Conservation (phyloP, 2,329 filamentous ascomycete species). For the Pseudogymnoascus sp. region DNA sequence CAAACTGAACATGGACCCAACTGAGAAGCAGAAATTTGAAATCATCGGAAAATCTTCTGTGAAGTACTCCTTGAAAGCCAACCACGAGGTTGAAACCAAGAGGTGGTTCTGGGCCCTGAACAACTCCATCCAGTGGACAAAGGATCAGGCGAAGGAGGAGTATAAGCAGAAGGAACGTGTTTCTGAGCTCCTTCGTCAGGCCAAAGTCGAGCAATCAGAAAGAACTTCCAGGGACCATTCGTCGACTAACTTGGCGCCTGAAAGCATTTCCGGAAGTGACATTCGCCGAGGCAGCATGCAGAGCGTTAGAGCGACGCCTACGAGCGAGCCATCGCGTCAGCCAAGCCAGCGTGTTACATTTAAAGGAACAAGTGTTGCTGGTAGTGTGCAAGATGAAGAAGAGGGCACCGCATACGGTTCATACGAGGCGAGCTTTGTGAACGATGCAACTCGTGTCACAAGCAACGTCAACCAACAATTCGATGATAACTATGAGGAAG, state of each 20-base stretch:
- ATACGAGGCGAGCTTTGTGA: conserved; percentile 46
- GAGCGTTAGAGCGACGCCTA: conserved; percentile 20
- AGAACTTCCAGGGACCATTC: conserved; percentile 38
- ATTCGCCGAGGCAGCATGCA: conserved; percentile 40
- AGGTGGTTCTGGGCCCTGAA: conserved; percentile 99
- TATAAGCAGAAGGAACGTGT: conserved; percentile 66
- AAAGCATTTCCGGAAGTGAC: conserved; percentile 20
- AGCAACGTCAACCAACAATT: conserved; percentile 29
- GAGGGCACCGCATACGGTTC: conserved; percentile 42
- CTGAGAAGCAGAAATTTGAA: conserved; percentile 96
- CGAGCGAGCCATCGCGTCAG: conserved; percentile 20
- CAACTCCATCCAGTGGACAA: conserved; percentile 97
- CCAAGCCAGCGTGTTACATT: conserved; percentile 24
- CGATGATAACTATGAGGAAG: conserved; percentile 58
- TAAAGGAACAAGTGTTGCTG: conserved; percentile 24
- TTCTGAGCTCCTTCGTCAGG: conserved; percentile 67
- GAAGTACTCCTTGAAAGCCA: conserved; percentile 95
- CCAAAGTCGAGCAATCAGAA: conserved; percentile 64
- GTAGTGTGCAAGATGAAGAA: conserved; percentile 41
- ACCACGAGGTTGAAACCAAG: conserved; percentile 96
- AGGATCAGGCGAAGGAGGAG: conserved; percentile 91
- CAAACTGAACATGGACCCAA: conserved; percentile 85
- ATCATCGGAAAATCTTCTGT: conserved; percentile 97
- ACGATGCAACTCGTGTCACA: conserved; percentile 24
- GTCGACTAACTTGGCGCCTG: conserved; percentile 17